These are phyloP conservation scores for Mycosphaerella arachidis DNA, from an alignment of 2,329 filamentous ascomycete genomes.

Conservation along the genomic window DNA sequence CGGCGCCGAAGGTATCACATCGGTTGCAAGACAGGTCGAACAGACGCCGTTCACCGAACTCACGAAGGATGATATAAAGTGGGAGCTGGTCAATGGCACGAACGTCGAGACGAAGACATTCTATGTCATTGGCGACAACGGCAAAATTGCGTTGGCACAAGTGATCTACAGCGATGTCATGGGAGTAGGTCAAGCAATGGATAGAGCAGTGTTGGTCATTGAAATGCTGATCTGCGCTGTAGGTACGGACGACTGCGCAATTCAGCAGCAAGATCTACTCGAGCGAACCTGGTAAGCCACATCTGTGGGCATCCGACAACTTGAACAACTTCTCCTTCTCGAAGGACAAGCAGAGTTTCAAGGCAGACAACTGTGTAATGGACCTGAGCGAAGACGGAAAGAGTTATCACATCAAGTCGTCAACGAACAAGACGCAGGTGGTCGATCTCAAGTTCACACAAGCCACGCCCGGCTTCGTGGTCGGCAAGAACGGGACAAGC, in stretches of 20 bases:
- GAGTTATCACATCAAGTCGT: constrained; percentile 83
- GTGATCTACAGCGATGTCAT: constrained; percentile 97
- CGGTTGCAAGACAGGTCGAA: constrained; percentile 76
- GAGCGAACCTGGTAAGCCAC: constrained; percentile 63
- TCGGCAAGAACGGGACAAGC: constrained; percentile 77
- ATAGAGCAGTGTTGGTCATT: constrained; percentile 37
- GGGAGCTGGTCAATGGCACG: constrained; percentile 75
- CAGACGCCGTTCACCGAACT: constrained; percentile 76
- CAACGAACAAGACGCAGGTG: constrained; percentile 71
- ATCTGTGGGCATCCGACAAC: constrained; percentile 78
- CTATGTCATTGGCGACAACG: constrained; percentile 78
- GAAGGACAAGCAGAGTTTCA: constrained; percentile 76
- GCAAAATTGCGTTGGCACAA: constrained; percentile 74
- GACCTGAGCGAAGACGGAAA: constrained; percentile 81
- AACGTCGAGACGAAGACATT: constrained; percentile 93
- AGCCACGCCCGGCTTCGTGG: constrained; percentile 73
- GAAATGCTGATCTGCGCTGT: constrained; percentile 54
- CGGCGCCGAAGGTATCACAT: constrained; percentile 78
- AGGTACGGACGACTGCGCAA: constrained; percentile 76
- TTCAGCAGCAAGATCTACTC: constrained; percentile 94
- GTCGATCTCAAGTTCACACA: constrained; percentile 82
- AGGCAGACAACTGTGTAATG: constrained; percentile 77
- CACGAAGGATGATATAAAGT: constrained; percentile 73
- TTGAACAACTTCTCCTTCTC: constrained; percentile 78
- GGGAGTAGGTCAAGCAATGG: constrained; percentile 32